Evolutionary conservation across 192 early-diverging fungal genomes (phyloP), one percentile per base, ranked within the genome.

Genomic region (Coemansia sp.): DNA sequence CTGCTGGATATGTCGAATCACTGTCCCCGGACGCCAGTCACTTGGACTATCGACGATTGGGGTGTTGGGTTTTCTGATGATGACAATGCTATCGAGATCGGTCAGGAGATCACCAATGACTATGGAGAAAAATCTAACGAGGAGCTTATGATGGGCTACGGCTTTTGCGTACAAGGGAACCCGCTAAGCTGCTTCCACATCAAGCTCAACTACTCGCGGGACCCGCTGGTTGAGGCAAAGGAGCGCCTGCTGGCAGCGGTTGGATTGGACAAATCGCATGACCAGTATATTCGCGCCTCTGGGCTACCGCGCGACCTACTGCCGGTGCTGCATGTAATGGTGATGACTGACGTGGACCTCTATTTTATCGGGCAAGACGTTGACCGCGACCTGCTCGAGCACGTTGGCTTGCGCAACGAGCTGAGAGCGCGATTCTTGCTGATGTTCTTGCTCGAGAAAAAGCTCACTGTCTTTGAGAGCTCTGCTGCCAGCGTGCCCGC

Each of bases 81-180:
- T 1, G 48, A n/a, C n/a, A n/a, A 71, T 13, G 38, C 31, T 31
- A 37, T 82, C 8, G 34, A 39, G n/a, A 42, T 62, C 1, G 87
- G 86, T 5, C 57, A 82, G 26, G 78, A 91, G 58, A 60, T 88
- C 48, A 82, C 76, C 48, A 88, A 89, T 72, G 89, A 88, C 56
- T 91, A 91, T 69, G 89, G 89, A 9, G 81, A 87, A 35, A 91
- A 91, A 76, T 86, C 87, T 5, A 91, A 91, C 63, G 88, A 91
- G 83, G 89, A 89, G 72, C 74, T 85, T 78, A 80, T 90, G 56
- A 33, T 87, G 28, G 87, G 88, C 2, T 91, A 89, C 62, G 89
- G 88, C 10, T 91, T 91, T 65, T 89, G 88, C 61, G 71, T 86
- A 5, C 70, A 80, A 62, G 46, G 64, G 34, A 91, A 91, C 43